phyloP scores from a whole-genome alignment of 345 rosid genomes.

The Syzygium grande region DNA sequence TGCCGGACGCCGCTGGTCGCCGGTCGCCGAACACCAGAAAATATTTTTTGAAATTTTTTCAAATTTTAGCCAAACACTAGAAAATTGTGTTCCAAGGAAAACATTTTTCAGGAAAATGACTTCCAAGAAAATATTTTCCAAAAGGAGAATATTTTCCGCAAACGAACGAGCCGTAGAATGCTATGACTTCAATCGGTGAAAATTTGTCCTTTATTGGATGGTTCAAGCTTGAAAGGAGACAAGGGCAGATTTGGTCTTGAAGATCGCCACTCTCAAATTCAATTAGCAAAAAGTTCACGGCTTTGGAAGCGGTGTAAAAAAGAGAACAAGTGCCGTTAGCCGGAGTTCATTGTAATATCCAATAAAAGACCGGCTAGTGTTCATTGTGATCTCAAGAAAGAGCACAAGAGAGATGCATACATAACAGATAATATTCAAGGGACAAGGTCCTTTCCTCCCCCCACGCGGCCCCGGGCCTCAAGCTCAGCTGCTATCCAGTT shows the following conservation, averaged over 20 bases:
- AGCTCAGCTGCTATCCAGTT: background rate
- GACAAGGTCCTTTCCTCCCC: background rate
- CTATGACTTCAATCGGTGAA: background rate
- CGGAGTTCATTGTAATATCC: background rate
- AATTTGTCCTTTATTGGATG: background rate
- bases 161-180: too few species aligned
- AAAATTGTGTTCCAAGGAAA: too few species aligned
- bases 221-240: background rate
- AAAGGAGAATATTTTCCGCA: too few species aligned
- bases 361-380: background rate
- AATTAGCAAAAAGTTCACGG: background rate
- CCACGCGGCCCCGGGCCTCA: background rate
- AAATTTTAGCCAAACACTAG: too few species aligned
- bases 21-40: too few species aligned
- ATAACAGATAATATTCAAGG: background rate
- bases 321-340: background rate
- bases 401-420: background rate
- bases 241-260: background rate
- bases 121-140: too few species aligned
- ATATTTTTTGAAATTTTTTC: too few species aligned
- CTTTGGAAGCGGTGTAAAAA: background rate
- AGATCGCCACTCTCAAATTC: background rate
- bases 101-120: too few species aligned
- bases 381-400: background rate
- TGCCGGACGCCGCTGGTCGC: too few species aligned